Evolutionary conservation across 331 rosid genomes (phyloP).

Genomic region (Acacia concinna): DNA sequence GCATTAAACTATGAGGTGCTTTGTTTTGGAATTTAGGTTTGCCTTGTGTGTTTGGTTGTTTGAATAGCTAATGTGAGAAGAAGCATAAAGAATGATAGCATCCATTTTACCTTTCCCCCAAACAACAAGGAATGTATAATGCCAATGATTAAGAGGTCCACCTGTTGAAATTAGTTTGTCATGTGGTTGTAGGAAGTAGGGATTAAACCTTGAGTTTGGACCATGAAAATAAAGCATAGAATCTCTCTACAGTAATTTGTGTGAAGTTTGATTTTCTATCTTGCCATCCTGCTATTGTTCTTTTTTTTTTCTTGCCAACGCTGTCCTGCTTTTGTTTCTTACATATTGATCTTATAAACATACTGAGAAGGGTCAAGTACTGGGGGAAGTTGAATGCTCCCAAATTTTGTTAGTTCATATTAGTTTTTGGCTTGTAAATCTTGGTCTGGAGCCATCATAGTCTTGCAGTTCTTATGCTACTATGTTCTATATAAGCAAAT

Average conservation of each 20-base stretch:
- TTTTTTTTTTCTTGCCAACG: background rate
- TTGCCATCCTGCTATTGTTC: background rate
- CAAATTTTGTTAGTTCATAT: background rate
- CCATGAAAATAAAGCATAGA: background rate
- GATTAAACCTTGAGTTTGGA: background rate
- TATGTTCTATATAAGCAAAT: background rate
- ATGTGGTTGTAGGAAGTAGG: background rate
- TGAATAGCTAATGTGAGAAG: slow-evolving; percentile 2
- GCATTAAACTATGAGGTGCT: background rate
- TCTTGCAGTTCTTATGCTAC: slow-evolving; percentile 20
- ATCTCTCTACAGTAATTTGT: background rate
- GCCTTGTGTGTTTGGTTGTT: background rate
- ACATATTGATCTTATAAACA: background rate
- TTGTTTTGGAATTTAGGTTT: background rate
- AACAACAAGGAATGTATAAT: background rate
- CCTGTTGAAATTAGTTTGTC: slow-evolving; percentile 3
- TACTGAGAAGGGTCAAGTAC: slow-evolving; percentile 6
- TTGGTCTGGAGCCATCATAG: background rate
- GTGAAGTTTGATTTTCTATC: background rate
- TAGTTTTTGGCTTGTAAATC: slow-evolving; percentile 13
- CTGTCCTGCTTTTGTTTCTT: slow-evolving; percentile 13
- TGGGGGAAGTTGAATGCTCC: slow-evolving; percentile 3
- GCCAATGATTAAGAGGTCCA: background rate
- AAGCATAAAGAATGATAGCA: background rate
- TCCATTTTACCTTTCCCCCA: background rate